Evolutionary conservation across 495 filamentous ascomycete species (phyloP), one percentile per base, ranked within the genome.

Genomic region (Symbiotaphrina buchneri): DNA sequence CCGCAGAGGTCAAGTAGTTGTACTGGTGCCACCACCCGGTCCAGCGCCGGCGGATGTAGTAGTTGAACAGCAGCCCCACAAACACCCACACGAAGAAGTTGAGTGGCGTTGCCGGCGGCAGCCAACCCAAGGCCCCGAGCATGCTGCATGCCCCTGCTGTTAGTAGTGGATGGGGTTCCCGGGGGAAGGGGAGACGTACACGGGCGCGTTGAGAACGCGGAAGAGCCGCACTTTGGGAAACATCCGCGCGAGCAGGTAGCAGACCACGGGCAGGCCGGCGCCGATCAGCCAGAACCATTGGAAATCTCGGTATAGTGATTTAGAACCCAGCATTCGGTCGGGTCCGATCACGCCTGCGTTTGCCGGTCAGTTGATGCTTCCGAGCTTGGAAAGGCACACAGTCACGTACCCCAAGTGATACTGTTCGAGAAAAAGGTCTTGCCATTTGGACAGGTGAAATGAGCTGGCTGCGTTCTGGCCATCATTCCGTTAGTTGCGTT

Each of bases 11-110:
- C 39, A 80, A 56, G 45, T 80, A 83, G 54, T 81, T 83, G 47
- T 78, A 80, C 37, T 71, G 66, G 54, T 71, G 55, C 74, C 71
- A 79, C 74, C 73, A 79, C 20, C 71, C 71, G 20, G 56, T 61
- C 48, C 55, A 68, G 36, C 59, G 56, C 37, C 68, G 54, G 23
- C 65, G 56, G 36, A 78, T 63, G 31, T 49, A 65, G 44, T 64
- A 71, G 45, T 78, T 74, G 53, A 77, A 79, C 24, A 67, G 26
- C 31, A 62, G 56, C 2, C 74, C 74, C 13, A 74, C 63, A 20
- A 67, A 54, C n/a, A 67, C 71, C 72, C 73, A 78, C 37, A 61
- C 56, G 27, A 61, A 49, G 24, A 39, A 66, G 43, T 59, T 65
- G 6, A 66, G 47, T 0, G 59, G 60, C 0, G 63, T 63, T 1